phyloP scores from a whole-genome alignment of 2,329 filamentous ascomycete species.

The Orbilia javanica region DNA sequence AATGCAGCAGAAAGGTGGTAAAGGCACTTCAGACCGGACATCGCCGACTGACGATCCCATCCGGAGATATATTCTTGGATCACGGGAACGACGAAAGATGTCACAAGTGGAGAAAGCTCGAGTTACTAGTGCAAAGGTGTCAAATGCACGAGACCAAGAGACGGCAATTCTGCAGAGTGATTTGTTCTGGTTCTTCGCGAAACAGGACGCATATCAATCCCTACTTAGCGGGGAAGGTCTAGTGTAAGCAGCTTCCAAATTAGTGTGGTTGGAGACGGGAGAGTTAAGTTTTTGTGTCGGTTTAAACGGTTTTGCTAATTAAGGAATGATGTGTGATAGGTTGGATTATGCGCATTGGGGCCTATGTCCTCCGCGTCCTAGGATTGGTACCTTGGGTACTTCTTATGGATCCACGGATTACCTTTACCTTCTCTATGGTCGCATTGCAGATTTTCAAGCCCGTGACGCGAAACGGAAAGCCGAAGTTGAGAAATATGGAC shows the following conservation, averaged over 20 bases:
- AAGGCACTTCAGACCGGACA: slow-evolving; percentile 32
- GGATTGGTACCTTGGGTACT: slow-evolving; percentile 80
- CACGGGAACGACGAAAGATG: slow-evolving; percentile 48
- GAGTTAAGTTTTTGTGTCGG: background rate
- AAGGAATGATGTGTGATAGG: slow-evolving; percentile 66
- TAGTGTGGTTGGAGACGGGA: background rate
- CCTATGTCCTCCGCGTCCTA: slow-evolving; percentile 87
- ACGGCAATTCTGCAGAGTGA: slow-evolving; percentile 85
- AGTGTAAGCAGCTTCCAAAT: slow-evolving; percentile 74
- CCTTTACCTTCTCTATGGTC: slow-evolving; percentile 82
- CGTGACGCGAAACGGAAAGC: slow-evolving; percentile 84
- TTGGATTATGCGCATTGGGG: slow-evolving; percentile 84
- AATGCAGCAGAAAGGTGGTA: slow-evolving; percentile 34
- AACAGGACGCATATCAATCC: slow-evolving; percentile 93
- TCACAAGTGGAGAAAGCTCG: slow-evolving; percentile 39
- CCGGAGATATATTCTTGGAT: slow-evolving; percentile 51
- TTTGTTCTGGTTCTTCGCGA: slow-evolving; percentile 94
- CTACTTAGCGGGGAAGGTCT: slow-evolving; percentile 86
- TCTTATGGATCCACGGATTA: slow-evolving; percentile 92
- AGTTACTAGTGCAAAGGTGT: slow-evolving; percentile 62
- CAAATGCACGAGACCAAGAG: slow-evolving; percentile 73
- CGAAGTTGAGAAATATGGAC: slow-evolving; percentile 70
- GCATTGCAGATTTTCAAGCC: slow-evolving; percentile 81
- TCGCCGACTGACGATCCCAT: slow-evolving; percentile 42
- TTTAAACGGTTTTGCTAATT: slow-evolving; percentile 41